Evolutionary conservation across 768 basidiomycete genomes (phyloP).

Genomic region (Lactarius evosmus): DNA sequence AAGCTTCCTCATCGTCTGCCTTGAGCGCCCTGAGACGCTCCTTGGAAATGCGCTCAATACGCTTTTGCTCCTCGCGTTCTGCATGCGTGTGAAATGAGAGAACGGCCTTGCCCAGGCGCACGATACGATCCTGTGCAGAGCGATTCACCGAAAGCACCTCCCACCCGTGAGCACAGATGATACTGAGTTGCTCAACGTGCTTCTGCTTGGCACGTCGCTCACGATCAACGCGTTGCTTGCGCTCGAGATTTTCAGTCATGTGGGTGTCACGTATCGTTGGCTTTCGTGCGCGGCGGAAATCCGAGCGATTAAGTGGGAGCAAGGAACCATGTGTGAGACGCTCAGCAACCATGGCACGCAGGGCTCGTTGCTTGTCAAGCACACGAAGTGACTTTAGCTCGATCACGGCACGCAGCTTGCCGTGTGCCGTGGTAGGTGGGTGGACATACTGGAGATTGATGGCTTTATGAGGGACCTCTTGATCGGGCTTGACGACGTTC

Average conservation of each 20-base stretch:
- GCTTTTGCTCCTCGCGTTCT: conserved; percentile 97
- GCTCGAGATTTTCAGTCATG: conserved; percentile 83
- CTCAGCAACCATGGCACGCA: conserved; percentile 83
- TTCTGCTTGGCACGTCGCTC: conserved; percentile 95
- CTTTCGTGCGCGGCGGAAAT: conserved; percentile 86
- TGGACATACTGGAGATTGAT: conserved; percentile 40
- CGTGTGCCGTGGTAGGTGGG: conserved; percentile 63
- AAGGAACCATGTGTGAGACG: conserved; percentile 84
- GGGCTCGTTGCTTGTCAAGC: conserved; percentile 84
- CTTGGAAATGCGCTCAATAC: conserved; percentile 92
- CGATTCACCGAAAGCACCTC: conserved; percentile 66
- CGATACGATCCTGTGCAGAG: conserved; percentile 54
- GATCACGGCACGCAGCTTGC: conserved; percentile 85
- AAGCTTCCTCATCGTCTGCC: conserved; percentile 99
- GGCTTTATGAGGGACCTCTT: conserved; percentile 19
- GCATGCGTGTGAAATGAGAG: conserved; percentile 82
- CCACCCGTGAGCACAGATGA: conserved; percentile 81
- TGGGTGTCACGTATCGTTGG: conserved; percentile 86
- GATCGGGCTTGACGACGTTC: conserved; percentile 36
- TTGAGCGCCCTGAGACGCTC: conserved; percentile 98
- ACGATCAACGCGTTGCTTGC: conserved; percentile 87
- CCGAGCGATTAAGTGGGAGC: conserved; percentile 85
- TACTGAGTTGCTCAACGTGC: conserved; percentile 87
- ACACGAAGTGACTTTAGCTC: conserved; percentile 89
- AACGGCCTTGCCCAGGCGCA: conserved; percentile 70